Base-by-base conservation (phyloP, 441 rosid species). In the Adansonia madagascariensis region DNA sequence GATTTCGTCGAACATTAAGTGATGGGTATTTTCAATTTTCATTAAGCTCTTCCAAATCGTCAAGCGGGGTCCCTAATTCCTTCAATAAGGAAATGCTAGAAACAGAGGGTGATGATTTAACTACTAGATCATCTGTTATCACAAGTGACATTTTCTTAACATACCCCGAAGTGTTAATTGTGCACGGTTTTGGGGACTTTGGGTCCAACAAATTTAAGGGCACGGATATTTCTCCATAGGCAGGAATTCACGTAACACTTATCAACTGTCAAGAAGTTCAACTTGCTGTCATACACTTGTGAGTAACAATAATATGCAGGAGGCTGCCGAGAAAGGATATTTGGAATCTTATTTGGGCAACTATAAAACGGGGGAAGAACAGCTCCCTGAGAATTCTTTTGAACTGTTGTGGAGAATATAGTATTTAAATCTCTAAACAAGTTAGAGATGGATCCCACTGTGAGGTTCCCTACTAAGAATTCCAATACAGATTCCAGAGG, bases 321-420 rank as follows among this genome's bases (percentile, higher is more conserved):
- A 9, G 64, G 64, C 5, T 59, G 0, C 6, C 11, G 15, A 22
- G 64, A 59, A 59, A 3, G 24, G 35, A 59, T 22, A 22, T 27
- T 20, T 22, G 39, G 64, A 22, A 59, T 8, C 15, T 59, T 14
- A 59, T 20, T 10, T 24, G 35, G 35, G 35, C 64, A 22, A 22
- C 64, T 59, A 59, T 59, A 59, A 59, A 9, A 59, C 6, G 64
- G 35, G 64, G 64, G 64, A 22, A 59, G 64, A 59, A 59, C 35
- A 20, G 10, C n/a, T 20, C 22, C 10, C 9, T 10, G 12, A 15
- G 15, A 59, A 22, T 22, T 4, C 3, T 17, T 22, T 4, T 20
- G 12, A 10, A 27, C 10, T 0, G 6, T 2, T 59, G 24, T 22
- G 35, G 7, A 59, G 39, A 24, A 59, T 59, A 20, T 59, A 59